A percentile compares a stretch with the other conserved stretches of the same genome.
phyloP scores from a whole-genome alignment of 2,329 filamentous ascomycete species.

The Fusarium luffae region DNA sequence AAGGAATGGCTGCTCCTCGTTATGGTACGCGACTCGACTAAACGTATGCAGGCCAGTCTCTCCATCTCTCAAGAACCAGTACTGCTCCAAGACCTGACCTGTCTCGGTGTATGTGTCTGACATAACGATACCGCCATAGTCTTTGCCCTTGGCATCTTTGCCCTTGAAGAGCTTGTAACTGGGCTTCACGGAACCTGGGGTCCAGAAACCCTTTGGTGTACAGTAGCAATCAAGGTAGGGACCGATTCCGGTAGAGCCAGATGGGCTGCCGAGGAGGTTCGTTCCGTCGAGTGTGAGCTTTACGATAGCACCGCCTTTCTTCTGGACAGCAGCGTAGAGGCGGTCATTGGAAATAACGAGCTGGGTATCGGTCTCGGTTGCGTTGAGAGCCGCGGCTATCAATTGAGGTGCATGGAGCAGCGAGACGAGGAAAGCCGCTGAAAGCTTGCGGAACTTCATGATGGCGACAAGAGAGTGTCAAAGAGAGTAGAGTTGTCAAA shows the following conservation, averaged over 20 bases:
- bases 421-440: constrained; percentile 30
- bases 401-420: constrained; percentile 40
- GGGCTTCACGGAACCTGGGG: constrained; percentile 61
- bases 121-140: constrained; percentile 69
- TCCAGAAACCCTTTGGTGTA: constrained; percentile 68
- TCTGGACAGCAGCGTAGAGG: constrained; percentile 52
- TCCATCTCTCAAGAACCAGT: constrained; percentile 71
- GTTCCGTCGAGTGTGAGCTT: constrained; percentile 52
- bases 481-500: constrained; percentile 5
- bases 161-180: constrained; percentile 59
- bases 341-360: constrained; percentile 54
- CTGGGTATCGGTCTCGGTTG: constrained; percentile 50
- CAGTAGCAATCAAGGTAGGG: constrained; percentile 74
- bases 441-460: constrained; percentile 43
- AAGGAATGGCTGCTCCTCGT: constrained; percentile 65
- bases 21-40: constrained; percentile 68
- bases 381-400: constrained; percentile 46
- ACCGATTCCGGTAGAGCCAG: constrained; percentile 57
- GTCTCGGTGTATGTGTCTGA: constrained; percentile 68
- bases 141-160: constrained; percentile 59
- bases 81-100: constrained; percentile 70
- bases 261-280: constrained; percentile 61
- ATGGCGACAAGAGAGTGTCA: neutral
- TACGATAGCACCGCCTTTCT: constrained; percentile 52
- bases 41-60: constrained; percentile 73